Evolutionary conservation across 2,329 filamentous ascomycete species (phyloP), one percentile per base, ranked within the genome.

Genomic region (Cyphellophora europaea): DNA sequence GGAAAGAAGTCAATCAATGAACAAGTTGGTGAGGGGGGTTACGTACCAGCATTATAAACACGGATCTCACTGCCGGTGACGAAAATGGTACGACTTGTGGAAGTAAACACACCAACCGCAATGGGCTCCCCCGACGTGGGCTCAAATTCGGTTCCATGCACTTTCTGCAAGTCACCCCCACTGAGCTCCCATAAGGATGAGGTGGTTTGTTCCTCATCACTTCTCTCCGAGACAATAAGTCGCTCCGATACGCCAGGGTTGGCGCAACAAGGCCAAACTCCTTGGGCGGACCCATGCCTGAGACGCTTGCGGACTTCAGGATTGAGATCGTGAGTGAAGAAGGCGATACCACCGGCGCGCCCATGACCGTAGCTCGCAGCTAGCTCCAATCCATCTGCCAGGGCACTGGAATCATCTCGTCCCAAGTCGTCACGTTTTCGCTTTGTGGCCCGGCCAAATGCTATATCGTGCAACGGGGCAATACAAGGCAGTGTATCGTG

Each of bases 21-120:
- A 30, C 11, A 32, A 30, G 29, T 68, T 79, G 70, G 59, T n/a
- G n/a, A n/a, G n/a, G n/a, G n/a, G 89, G 85, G 80, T 58, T n/a
- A n/a, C n/a, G n/a, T n/a, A n/a, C n/a, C n/a, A n/a, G 80, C 80
- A 56, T 96, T 88, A 50, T 95, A 98, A 42, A 82, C 89, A 40
- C 89, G 74, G 15, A 96, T 77, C 52, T 96, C 89, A 2, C 79
- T 85, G 45, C 80, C 82, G 35, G 94, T 68, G 2, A 94, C 80
- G 53, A 96, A 91, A 11, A 96, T 79, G 19, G 96, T 79, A 39
- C 86, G 77, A 53, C 74, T 83, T 41, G 83, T 77, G 33, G 75
- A 74, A n/a, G 82, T 82, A 57, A 98, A 75, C 0, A 81, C 82
- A 11, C 84, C 85, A 12, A 91, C 82, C 48, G 93, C 82, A 30